phyloP scores from a whole-genome alignment of 2,329 filamentous ascomycete genomes.

The Clonostachys sp. region DNA sequence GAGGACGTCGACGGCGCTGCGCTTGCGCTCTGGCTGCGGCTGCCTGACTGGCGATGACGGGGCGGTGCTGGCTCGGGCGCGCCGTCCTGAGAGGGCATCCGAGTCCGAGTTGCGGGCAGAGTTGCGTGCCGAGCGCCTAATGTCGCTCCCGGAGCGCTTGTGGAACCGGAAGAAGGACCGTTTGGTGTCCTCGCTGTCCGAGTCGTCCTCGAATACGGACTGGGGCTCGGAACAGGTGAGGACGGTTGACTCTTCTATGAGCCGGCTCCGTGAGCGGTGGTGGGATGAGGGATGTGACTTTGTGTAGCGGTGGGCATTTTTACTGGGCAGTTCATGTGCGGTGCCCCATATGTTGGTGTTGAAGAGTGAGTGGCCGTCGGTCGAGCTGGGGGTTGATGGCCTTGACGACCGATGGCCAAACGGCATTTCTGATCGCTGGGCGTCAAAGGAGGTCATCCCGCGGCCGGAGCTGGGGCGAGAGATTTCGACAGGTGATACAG shows the following conservation, averaged over 20 bases:
- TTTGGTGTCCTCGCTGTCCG: constrained; percentile 23
- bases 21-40: constrained; percentile 12
- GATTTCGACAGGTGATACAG: too few relatives aligned
- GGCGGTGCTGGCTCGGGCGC: constrained; percentile 11
- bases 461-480: too few relatives aligned
- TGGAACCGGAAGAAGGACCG: constrained; percentile 33
- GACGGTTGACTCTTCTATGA: not conserved
- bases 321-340: too few relatives aligned
- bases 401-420: too few relatives aligned
- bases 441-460: too few relatives aligned
- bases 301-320: not conserved
- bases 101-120: not conserved
- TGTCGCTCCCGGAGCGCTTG: constrained; percentile 25
- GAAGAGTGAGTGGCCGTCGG: too few relatives aligned
- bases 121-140: not conserved
- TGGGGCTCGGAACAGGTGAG: constrained; percentile 9
- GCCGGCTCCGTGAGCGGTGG: not conserved
- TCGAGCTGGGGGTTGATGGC: too few relatives aligned
- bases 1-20: constrained; percentile 24
- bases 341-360: too few relatives aligned
- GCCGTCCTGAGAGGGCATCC: too few relatives aligned
- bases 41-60: constrained; percentile 11
- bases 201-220: constrained; percentile 46
- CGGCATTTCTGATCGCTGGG: too few relatives aligned
- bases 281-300: too few relatives aligned